phyloP scores from a whole-genome alignment of 2,329 filamentous ascomycete genomes.

The Monilinia polystroma region DNA sequence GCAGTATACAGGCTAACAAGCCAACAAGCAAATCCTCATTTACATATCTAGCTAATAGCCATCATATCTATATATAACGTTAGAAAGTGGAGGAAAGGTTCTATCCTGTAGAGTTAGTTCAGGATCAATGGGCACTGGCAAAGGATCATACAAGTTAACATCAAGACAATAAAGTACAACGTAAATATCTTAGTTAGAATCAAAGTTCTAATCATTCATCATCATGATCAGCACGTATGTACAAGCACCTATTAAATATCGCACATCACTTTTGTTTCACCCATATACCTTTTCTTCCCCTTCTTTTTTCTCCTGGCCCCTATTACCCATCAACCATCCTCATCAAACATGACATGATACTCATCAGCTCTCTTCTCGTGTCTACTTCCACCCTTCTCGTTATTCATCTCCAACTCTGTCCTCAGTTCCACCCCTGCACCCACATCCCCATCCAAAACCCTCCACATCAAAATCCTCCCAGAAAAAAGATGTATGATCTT shows the following conservation, averaged over 20 bases:
- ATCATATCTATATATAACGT: too few species aligned
- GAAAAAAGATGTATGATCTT: background rate
- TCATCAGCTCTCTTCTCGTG: background rate
- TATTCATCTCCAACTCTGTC: background rate
- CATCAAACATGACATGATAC: conserved; percentile 11
- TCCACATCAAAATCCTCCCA: background rate
- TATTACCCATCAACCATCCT: conserved; percentile 2
- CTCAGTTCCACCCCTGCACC: background rate
- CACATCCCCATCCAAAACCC: background rate
- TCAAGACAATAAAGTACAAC: too few species aligned
- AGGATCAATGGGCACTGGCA: too few species aligned
- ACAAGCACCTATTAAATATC: conserved; percentile 11
- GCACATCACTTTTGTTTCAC: background rate
- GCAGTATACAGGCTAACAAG: too few species aligned
- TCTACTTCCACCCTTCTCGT: background rate
- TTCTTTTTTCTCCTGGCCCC: background rate
- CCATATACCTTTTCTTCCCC: background rate
- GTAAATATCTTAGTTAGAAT: background rate
- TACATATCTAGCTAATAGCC: too few species aligned
- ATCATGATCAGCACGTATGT: background rate
- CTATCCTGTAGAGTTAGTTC: too few species aligned
- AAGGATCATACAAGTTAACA: too few species aligned
- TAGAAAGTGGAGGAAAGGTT: too few species aligned
- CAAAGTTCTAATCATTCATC: conserved; percentile 1
- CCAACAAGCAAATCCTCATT: too few species aligned